Evolutionary conservation across 2,329 filamentous ascomycete species (phyloP).

Genomic region (Apiospora saccharicola): DNA sequence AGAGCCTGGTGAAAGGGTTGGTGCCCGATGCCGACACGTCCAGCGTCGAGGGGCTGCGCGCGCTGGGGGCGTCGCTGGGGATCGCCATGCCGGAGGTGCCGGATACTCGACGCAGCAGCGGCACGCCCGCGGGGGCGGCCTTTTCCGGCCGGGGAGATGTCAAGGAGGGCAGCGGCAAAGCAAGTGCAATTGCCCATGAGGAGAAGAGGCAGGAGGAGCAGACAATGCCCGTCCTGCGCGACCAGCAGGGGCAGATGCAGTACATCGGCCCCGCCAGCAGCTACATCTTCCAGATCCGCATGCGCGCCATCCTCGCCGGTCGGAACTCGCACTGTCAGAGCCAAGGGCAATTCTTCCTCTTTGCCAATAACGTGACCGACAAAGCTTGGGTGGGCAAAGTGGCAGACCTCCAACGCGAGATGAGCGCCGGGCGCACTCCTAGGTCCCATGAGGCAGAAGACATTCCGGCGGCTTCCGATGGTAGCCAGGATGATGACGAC

Average conservation of each 20-base stretch:
- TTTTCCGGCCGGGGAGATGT: not conserved
- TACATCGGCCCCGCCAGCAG: slow-evolving; percentile 52
- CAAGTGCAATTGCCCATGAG: not conserved
- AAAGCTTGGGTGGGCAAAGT: slow-evolving; percentile 29
- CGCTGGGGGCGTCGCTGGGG: slow-evolving; percentile 46
- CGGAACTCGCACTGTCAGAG: slow-evolving; percentile 35
- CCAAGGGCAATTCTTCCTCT: slow-evolving; percentile 45
- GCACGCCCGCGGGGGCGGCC: slow-evolving; percentile 25
- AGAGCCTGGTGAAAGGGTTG: slow-evolving; percentile 52
- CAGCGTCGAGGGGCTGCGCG: slow-evolving; percentile 49
- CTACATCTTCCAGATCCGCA: slow-evolving; percentile 50
- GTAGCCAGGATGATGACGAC: too few species aligned
- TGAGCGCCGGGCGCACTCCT: slow-evolving; percentile 22
- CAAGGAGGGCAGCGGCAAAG: not conserved
- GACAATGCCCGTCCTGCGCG: slow-evolving; percentile 40
- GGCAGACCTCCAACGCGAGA: slow-evolving; percentile 13
- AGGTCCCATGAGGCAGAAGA: not conserved
- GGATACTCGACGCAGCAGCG: not conserved
- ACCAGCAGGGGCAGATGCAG: slow-evolving; percentile 52
- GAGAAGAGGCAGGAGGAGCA: not conserved
- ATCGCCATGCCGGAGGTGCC: slow-evolving; percentile 45
- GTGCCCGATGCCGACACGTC: slow-evolving; percentile 50
- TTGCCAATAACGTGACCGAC: slow-evolving; percentile 49
- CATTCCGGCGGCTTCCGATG: not conserved
- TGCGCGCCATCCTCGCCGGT: slow-evolving; percentile 46